Base-by-base conservation (phyloP, 768 basidiomycete genomes). In the Xanthoconium stramineum region DNA sequence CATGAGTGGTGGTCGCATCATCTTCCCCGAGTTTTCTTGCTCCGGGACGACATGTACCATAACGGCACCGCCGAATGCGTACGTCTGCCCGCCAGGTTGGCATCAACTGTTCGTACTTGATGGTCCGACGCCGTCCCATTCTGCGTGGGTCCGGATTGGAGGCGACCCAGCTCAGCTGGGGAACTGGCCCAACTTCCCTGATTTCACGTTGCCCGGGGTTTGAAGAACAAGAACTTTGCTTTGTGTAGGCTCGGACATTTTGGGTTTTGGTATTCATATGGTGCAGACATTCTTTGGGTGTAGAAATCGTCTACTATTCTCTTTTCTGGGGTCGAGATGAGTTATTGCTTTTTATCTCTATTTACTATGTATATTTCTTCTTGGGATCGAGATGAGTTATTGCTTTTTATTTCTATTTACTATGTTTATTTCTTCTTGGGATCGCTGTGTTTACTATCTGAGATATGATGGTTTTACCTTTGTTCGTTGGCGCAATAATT, bases 31-130 rank as follows among this genome's bases (percentile, higher is more conserved):
- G 15, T 87, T 93, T 67, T 75, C 80, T 8, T 88, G 84, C 68
- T 64, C 78, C 2, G 90, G 86, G 15, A 85, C 80, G 47, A 83
- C 81, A 2, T 88, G 94, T 64, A 86, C 85, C 8, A 86, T 97
- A 63, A 82, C 82, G 7, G 86, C 89, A 0, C 91, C 90, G 11
- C 89, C 89, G 0, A 84, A 89, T 61, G 73, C 80, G 10, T 73
- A 74, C 59, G 74, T 91, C 11, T 82, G 81, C 17, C 89, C 90
- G 15, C 90, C 89, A 0, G 86, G 83, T 6, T 91, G 89, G 85
- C 82, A 85, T 53, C 85, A 88, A 66, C 64, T 92, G 11, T 92
- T 86, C 66, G 76, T 92, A 45, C 74, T 92, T 30, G 89, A 91
- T 50, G 88, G 88, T 1, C 84, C 88, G 30, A 89, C 88, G 5